phyloP scores from a whole-genome alignment of 495 filamentous ascomycete genomes.

The Aspergillus sparsus region DNA sequence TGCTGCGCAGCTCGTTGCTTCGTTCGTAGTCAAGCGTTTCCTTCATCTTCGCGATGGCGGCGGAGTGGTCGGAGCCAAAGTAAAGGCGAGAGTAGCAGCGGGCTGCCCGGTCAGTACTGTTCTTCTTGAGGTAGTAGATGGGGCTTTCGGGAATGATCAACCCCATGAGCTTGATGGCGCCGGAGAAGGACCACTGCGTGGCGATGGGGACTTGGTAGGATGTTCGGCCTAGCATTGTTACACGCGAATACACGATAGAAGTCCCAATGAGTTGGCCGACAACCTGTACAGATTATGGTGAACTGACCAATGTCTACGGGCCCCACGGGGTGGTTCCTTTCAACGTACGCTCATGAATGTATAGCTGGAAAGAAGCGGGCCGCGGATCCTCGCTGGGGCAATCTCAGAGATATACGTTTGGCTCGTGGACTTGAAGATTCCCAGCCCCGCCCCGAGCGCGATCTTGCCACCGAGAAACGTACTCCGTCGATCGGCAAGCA shows the following conservation, averaged over 20 bases:
- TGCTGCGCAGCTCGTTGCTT: neutral
- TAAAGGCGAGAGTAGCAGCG: neutral
- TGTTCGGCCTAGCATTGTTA: neutral
- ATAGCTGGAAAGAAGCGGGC: conserved; percentile 1
- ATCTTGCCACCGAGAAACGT: neutral
- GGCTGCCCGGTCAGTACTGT: neutral
- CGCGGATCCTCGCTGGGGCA: neutral
- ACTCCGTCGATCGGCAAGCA: neutral
- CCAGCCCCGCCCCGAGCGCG: neutral
- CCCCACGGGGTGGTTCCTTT: neutral
- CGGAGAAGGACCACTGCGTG: neutral
- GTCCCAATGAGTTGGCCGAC: neutral
- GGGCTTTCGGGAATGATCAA: neutral
- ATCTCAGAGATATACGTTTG: neutral
- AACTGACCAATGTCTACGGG: neutral
- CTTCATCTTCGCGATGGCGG: neutral
- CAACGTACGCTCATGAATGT: neutral
- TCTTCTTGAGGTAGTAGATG: conserved; percentile 1
- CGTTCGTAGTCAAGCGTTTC: neutral
- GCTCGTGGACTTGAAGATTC: neutral
- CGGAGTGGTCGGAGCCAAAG: conserved; percentile 1
- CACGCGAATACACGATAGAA: neutral
- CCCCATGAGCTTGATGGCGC: neutral
- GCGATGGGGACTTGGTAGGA: neutral
- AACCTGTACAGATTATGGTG: neutral